Percentiles rank a stretch among this genome's conserved stretches.
These are phyloP conservation scores for Thuja plicata DNA, from an alignment of 83 land plant species.

Conservation along the genomic window DNA sequence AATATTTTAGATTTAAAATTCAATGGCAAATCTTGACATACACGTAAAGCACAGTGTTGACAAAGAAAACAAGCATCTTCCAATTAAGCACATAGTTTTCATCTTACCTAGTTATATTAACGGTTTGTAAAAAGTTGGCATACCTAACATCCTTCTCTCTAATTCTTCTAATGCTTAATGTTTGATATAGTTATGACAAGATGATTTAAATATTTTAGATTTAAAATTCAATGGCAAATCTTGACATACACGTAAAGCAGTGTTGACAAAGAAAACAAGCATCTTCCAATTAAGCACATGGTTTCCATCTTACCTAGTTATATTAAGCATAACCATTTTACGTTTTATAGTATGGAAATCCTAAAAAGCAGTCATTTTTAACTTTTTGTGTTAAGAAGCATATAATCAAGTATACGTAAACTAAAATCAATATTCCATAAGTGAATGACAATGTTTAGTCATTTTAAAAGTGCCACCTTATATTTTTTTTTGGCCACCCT, in stretches of 20 bases:
- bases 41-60: background rate
- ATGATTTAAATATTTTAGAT: background rate
- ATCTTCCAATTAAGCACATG: background rate
- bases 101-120: background rate
- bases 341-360: background rate
- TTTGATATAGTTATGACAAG: background rate
- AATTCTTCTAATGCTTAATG: background rate
- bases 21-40: background rate
- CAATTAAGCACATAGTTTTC: background rate
- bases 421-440: background rate
- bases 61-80: background rate
- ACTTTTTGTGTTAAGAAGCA: background rate
- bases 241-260: background rate
- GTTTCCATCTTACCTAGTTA: background rate
- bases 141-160: background rate
- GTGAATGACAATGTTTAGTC: background rate
- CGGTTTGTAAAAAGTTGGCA: background rate
- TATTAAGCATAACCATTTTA: background rate
- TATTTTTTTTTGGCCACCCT: too few relatives aligned
- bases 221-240: background rate
- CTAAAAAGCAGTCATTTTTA: too few relatives aligned
- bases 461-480: background rate
- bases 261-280: background rate
- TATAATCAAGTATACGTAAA: too few relatives aligned
- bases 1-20: background rate